phyloP scores from a whole-genome alignment of 331 rosid genomes.

The Phaseolus coccineus region DNA sequence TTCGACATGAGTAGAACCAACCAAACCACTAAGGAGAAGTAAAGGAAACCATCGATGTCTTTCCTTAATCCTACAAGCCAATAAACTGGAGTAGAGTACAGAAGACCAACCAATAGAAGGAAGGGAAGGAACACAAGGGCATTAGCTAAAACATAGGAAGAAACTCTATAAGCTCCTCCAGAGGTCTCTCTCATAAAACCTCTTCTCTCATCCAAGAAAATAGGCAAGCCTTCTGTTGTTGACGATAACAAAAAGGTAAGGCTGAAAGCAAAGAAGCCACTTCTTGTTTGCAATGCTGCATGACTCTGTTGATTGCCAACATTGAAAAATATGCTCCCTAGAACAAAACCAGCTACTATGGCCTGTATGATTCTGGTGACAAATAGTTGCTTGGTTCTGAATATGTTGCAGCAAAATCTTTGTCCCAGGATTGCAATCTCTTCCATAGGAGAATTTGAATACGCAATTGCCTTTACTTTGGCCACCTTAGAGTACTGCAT shows the following conservation, averaged over 20 bases:
- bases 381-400: slow-evolving; percentile 91
- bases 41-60: slow-evolving; percentile 69
- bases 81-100: slow-evolving; percentile 76
- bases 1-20: slow-evolving; percentile 76
- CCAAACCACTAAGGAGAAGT: slow-evolving; percentile 80
- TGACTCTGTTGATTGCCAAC: slow-evolving; percentile 60
- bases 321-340: slow-evolving; percentile 70
- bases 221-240: slow-evolving; percentile 82
- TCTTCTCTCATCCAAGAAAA: slow-evolving; percentile 81
- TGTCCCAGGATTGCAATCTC: slow-evolving; percentile 81
- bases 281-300: slow-evolving; percentile 51
- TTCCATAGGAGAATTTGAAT: slow-evolving; percentile 57
- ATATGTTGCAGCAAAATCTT: slow-evolving; percentile 84
- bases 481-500: slow-evolving; percentile 41
- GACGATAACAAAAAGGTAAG: slow-evolving; percentile 86
- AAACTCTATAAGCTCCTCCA: slow-evolving; percentile 85
- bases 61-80: slow-evolving; percentile 82
- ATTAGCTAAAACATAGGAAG: slow-evolving; percentile 78
- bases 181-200: slow-evolving; percentile 81
- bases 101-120: slow-evolving; percentile 66
- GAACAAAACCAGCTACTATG: slow-evolving; percentile 64
- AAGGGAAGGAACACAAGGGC: slow-evolving; percentile 77
- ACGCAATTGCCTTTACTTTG: slow-evolving; percentile 54
- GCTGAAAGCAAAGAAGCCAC: slow-evolving; percentile 83
- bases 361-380: slow-evolving; percentile 80